Percentiles rank a stretch among this genome's conserved stretches.
phyloP scores from a whole-genome alignment of 2,329 filamentous ascomycete genomes.

The Setomelanomma holmii region DNA sequence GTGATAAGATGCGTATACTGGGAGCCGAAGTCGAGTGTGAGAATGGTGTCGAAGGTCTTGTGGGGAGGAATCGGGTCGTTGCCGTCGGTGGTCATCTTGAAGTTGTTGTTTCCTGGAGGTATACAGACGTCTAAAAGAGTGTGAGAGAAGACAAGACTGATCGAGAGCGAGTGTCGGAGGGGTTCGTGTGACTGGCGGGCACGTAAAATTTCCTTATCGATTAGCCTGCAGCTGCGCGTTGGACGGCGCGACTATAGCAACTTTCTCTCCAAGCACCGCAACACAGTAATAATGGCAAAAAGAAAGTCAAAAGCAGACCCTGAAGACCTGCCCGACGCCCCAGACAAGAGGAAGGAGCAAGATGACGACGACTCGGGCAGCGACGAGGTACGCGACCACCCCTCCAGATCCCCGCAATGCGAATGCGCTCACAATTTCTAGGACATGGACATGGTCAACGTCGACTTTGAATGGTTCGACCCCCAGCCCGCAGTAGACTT shows the following conservation, averaged over 20 bases:
- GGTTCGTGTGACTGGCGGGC: neutral
- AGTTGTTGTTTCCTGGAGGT: slow-evolving; percentile 2
- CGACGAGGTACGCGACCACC: slow-evolving; percentile 41
- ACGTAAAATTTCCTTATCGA: slow-evolving; percentile 22
- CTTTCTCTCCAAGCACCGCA: slow-evolving; percentile 6
- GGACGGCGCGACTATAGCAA: neutral
- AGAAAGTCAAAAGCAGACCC: slow-evolving; percentile 43
- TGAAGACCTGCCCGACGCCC: slow-evolving; percentile 46
- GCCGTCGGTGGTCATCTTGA: slow-evolving; percentile 49
- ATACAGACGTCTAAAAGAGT: slow-evolving; percentile 19
- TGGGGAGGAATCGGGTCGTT: slow-evolving; percentile 55
- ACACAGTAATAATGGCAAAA: slow-evolving; percentile 43
- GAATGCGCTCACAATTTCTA: slow-evolving; percentile 47
- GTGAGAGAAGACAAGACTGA: slow-evolving; percentile 13
- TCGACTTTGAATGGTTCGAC: slow-evolving; percentile 99
- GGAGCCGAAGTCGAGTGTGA: slow-evolving; percentile 75
- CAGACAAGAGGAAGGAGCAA: slow-evolving; percentile 36
- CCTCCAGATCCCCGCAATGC: slow-evolving; percentile 9
- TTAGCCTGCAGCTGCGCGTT: neutral
- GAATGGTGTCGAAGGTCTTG: slow-evolving; percentile 69
- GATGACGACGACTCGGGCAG: slow-evolving; percentile 47
- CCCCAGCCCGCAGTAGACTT: slow-evolving; percentile 90
- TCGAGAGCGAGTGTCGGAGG: slow-evolving; percentile 9
- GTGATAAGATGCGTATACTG: slow-evolving; percentile 79
- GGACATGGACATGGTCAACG: slow-evolving; percentile 91